These are phyloP conservation scores for Tremellales sp. DNA, from an alignment of 1,284 basidiomycete species.

Conservation along the genomic window DNA sequence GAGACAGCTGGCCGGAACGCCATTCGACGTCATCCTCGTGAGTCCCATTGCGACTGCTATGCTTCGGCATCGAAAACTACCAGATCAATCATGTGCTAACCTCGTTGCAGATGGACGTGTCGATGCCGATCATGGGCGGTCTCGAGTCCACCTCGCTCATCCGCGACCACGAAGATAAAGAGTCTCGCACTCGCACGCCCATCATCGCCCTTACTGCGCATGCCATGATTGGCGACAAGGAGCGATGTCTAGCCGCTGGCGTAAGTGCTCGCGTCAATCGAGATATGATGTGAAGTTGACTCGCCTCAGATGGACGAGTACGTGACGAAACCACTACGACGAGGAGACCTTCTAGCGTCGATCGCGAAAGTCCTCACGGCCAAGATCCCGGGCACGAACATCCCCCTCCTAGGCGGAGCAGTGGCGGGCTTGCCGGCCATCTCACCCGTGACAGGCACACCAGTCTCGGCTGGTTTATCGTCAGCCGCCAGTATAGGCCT, in stretches of 20 bases:
- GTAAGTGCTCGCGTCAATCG: not conserved
- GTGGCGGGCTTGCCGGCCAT: not conserved
- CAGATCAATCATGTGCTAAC: not conserved
- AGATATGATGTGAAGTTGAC: not conserved
- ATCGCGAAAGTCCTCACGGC: conserved; percentile 43
- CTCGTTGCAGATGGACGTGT: conserved; percentile 82
- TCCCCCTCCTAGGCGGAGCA: not conserved
- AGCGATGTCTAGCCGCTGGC: conserved; percentile 85
- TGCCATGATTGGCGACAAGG: conserved; percentile 89
- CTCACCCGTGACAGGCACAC: not conserved
- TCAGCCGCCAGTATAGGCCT: too few relatives aligned
- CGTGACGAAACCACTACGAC: conserved; percentile 51
- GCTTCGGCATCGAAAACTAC: not conserved
- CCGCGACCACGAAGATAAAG: conserved; percentile 68
- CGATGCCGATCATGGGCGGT: conserved; percentile 80
- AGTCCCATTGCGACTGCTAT: conserved; percentile 37
- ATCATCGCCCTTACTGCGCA: conserved; percentile 84
- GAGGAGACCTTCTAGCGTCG: conserved; percentile 45
- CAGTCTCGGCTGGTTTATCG: not conserved
- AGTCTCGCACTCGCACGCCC: conserved; percentile 69
- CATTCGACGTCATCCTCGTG: conserved; percentile 82
- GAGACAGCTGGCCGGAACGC: conserved; percentile 49
- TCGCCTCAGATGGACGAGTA: conserved; percentile 45
- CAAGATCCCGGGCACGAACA: conserved; percentile 9
- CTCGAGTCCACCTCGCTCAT: conserved; percentile 54